A percentile compares a stretch with the other conserved stretches of the same genome.
These are phyloP conservation scores for Chenopodium berlandieri DNA, from an alignment of 148 eudicot genomes.

Conservation along the genomic window DNA sequence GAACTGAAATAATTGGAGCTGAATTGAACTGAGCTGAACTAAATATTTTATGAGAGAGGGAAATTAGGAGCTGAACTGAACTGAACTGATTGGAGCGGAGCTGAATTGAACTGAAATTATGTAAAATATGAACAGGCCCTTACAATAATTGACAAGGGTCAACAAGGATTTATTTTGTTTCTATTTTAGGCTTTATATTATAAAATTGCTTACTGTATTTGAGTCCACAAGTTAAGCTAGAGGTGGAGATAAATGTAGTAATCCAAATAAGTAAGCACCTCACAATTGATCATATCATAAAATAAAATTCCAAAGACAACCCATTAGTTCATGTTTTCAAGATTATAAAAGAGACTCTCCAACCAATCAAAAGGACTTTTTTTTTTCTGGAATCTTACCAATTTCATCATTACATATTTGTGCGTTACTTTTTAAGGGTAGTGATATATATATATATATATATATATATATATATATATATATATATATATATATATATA, in stretches of 20 bases:
- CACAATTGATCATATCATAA: neutral
- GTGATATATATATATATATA: neutral
- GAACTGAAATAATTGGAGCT: no score
- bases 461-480: no score
- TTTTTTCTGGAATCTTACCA: constrained; percentile 6
- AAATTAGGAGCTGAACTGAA: no score
- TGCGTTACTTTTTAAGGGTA: neutral
- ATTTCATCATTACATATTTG: constrained; percentile 1
- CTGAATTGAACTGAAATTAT: no score
- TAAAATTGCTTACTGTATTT: neutral
- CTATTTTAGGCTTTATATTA: neutral
- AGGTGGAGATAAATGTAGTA: neutral
- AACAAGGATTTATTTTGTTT: neutral
- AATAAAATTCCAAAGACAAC: neutral
- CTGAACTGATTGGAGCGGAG: no score
- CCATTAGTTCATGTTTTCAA: neutral
- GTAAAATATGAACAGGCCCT: no score
- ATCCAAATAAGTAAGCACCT: neutral
- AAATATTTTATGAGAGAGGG: no score
- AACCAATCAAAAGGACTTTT: constrained; percentile 5
- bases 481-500: no score
- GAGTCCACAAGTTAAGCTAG: neutral
- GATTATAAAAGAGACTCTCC: neutral
- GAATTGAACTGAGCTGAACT: no score
- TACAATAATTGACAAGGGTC: no score